Evolutionary conservation across 805 yeast species (phyloP).

Genomic region (Saturnispora bothae): DNA sequence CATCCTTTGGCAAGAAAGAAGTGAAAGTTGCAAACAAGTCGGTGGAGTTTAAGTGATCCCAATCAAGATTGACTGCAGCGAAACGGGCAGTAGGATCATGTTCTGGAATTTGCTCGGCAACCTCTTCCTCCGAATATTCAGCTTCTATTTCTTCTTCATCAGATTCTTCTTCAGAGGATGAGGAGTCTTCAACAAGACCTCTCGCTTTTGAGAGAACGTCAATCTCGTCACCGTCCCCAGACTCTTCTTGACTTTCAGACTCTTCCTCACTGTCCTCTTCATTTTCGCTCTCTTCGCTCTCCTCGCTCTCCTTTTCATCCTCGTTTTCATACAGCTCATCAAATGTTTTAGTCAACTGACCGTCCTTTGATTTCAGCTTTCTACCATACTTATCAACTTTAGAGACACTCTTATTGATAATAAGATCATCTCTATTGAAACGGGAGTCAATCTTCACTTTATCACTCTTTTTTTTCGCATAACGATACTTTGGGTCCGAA

Average conservation of each 20-base stretch:
- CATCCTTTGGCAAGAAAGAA: slow-evolving; percentile 72
- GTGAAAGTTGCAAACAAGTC: slow-evolving; percentile 85
- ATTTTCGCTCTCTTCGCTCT: slow-evolving; percentile 21
- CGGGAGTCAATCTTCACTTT: slow-evolving; percentile 79
- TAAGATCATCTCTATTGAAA: slow-evolving; percentile 58
- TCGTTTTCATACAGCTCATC: slow-evolving; percentile 53
- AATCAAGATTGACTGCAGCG: slow-evolving; percentile 93
- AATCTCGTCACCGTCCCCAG: slow-evolving; percentile 12
- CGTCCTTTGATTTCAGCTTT: slow-evolving; percentile 33
- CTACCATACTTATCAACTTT: slow-evolving; percentile 86
- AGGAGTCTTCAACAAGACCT: slow-evolving; percentile 7
- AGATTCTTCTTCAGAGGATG: slow-evolving; percentile 26
- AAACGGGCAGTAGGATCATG: slow-evolving; percentile 76
- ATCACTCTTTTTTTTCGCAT: slow-evolving; percentile 57
- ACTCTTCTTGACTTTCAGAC: slow-evolving; percentile 30
- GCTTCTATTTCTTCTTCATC: slow-evolving; percentile 26
- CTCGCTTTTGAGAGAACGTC: slow-evolving; percentile 3
- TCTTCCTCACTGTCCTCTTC: slow-evolving; percentile 20
- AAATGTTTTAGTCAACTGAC: slow-evolving; percentile 22
- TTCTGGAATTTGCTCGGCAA: slow-evolving; percentile 52
- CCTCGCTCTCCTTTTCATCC: slow-evolving; percentile 23
- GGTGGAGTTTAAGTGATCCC: slow-evolving; percentile 87
- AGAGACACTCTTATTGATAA: slow-evolving; percentile 38
- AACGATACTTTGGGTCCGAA: slow-evolving; percentile 79
- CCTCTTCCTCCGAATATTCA: slow-evolving; percentile 21